These are phyloP conservation scores for Macaranga tanarius DNA, from an alignment of 441 rosid genomes.

Conservation along the genomic window DNA sequence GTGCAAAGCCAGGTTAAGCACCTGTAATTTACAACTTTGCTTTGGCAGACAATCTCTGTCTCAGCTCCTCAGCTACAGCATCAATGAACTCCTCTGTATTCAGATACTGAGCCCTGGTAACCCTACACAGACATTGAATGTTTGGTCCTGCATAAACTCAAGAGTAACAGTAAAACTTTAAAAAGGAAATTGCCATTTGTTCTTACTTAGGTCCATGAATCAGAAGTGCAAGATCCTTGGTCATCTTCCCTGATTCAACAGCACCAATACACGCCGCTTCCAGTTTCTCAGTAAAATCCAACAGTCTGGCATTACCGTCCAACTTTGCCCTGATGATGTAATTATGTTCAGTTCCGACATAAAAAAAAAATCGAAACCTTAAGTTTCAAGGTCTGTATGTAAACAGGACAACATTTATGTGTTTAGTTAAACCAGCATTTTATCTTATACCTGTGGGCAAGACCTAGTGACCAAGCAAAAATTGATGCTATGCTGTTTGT, in stretches of 20 bases:
- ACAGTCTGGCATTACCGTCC: constrained; percentile 57
- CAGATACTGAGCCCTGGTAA: constrained; percentile 54
- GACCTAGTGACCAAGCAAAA: constrained; percentile 95
- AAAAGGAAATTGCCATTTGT: neutral
- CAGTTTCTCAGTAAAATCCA: constrained; percentile 68
- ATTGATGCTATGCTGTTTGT: constrained; percentile 97
- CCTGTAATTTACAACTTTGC: constrained; percentile 35
- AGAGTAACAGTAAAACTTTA: neutral
- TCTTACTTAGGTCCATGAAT: constrained; percentile 74
- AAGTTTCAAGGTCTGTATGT: neutral
- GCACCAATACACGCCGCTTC: constrained; percentile 75
- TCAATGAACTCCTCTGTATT: constrained; percentile 84
- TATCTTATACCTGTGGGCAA: constrained; percentile 66
- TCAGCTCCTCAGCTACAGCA: constrained; percentile 70
- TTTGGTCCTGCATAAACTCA: neutral
- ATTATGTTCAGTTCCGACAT: constrained; percentile 1
- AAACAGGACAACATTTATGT: neutral
- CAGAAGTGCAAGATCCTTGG: constrained; percentile 91
- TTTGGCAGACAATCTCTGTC: constrained; percentile 36
- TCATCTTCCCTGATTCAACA: constrained; percentile 92
- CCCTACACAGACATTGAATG: constrained; percentile 37
- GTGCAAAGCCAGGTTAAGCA: constrained; percentile 1
- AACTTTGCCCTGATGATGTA: constrained; percentile 71
- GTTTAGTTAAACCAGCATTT: neutral
- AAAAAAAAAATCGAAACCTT: neutral